phyloP scores from a whole-genome alignment of 2,329 filamentous ascomycete species.

The Xylariomycetidae sp. region DNA sequence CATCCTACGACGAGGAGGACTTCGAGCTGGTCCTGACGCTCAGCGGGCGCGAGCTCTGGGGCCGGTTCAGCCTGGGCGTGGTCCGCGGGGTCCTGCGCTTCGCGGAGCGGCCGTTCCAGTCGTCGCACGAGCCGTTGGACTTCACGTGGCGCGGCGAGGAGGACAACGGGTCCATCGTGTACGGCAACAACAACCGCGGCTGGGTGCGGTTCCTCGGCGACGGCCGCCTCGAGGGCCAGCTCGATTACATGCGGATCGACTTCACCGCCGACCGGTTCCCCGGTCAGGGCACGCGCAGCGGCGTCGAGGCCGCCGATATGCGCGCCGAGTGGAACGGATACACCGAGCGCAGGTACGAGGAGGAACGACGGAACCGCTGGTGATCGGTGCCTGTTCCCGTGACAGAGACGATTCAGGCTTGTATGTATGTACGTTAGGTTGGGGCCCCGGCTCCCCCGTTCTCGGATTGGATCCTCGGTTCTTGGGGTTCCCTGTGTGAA shows the following conservation, averaged over 20 bases:
- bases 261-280: constrained; percentile 23
- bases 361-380: constrained; percentile 16
- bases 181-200: constrained; percentile 23
- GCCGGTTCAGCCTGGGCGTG: constrained; percentile 37
- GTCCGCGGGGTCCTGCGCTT: constrained; percentile 39
- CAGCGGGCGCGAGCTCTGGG: constrained; percentile 38
- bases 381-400: too few relatives aligned
- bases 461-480: too few relatives aligned
- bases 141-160: constrained; percentile 35
- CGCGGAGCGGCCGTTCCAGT: constrained; percentile 27
- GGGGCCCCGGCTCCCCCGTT: too few relatives aligned
- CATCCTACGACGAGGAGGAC: constrained; percentile 18
- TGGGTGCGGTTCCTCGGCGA: constrained; percentile 33
- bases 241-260: constrained; percentile 21
- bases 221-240: constrained; percentile 28
- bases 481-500: too few relatives aligned
- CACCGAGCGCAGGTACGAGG: constrained; percentile 24
- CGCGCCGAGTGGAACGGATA: constrained; percentile 26
- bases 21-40: constrained; percentile 34
- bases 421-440: too few relatives aligned
- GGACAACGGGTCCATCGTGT: constrained; percentile 17
- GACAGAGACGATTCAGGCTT: too few relatives aligned
- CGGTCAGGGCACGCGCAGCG: constrained; percentile 26
- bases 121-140: constrained; percentile 20
- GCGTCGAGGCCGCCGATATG: constrained; percentile 20